Conservation (phyloP, 345 rosid genomes). For the Citrus sinensis region DVS_A1.0 CM039166.1:25770501-25771000, state of each 20-base stretch:
- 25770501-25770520: neutral
- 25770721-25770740: neutral
- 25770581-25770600: neutral
- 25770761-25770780: neutral
- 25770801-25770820: neutral
- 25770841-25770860: slow-evolving; percentile 13
- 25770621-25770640: neutral
- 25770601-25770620: neutral
- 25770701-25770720: neutral
- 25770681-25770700: neutral
- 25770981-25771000: neutral
- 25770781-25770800: neutral
- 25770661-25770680: neutral
- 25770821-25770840: neutral
- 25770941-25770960: slow-evolving; percentile 79
- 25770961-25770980: neutral
- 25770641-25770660: neutral
- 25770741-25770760: neutral
- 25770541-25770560: neutral
- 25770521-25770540: neutral
- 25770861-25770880: slow-evolving; percentile 16
- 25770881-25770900: slow-evolving; percentile 67
- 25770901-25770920: slow-evolving; percentile 98
- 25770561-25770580: neutral
- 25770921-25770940: slow-evolving; percentile 86